A percentile compares a stretch with the other conserved stretches of the same genome.
Evolutionary conservation across 176 grass and related monocot genomes (phyloP).

Genomic region (Ensete glaucum): DNA sequence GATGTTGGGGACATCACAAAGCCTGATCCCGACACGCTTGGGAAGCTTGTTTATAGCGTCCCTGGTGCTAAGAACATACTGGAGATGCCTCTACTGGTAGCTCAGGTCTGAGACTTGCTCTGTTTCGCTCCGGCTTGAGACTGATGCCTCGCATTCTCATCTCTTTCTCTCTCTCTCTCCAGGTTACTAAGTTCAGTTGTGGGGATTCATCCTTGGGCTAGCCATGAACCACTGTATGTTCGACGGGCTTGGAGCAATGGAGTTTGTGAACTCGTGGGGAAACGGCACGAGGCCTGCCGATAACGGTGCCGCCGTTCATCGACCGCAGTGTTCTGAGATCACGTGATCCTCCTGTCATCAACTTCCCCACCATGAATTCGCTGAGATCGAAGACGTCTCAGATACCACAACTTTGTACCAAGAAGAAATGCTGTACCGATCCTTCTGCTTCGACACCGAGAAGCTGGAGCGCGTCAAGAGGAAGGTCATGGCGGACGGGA

Average conservation of each 20-base stretch:
- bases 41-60: constrained; percentile 54
- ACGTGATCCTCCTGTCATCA: constrained; percentile 36
- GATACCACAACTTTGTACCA: background rate
- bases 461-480: constrained; percentile 36
- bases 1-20: constrained; percentile 50
- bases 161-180: background rate
- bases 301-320: constrained; percentile 30
- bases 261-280: constrained; percentile 83
- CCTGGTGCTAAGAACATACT: constrained; percentile 66
- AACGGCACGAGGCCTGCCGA: constrained; percentile 36
- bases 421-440: constrained; percentile 38
- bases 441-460: constrained; percentile 47
- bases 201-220: constrained; percentile 56
- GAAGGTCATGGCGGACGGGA: constrained; percentile 19
- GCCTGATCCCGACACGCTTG: constrained; percentile 43
- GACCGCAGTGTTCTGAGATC: constrained; percentile 44
- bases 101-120: constrained; percentile 30
- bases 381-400: constrained; percentile 29
- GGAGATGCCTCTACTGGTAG: constrained; percentile 56
- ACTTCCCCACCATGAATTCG: constrained; percentile 59
- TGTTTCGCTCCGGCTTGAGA: background rate
- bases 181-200: constrained; percentile 76
- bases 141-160: background rate
- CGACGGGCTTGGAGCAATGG: constrained; percentile 70
- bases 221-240: constrained; percentile 93